Percentiles rank a stretch among this genome's conserved stretches.
Conservation (phyloP, 305 asterid genomes). For the Solanum aculeatissimum region DNA sequence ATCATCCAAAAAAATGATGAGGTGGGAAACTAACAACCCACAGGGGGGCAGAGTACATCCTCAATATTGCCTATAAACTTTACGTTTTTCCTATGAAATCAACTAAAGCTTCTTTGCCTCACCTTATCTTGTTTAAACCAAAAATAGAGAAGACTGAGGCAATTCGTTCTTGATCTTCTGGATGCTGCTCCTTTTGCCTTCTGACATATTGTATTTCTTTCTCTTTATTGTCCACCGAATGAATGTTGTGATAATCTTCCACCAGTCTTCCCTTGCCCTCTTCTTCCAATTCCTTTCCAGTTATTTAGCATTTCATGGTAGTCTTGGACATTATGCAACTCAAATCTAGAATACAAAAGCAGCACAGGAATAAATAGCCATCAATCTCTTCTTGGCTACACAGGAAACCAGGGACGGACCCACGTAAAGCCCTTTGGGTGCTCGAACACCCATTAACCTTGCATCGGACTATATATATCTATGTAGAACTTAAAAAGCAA, state of each 20-base stretch:
- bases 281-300: background rate
- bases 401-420: background rate
- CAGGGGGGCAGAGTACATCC: background rate
- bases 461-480: too few relatives aligned
- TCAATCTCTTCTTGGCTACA: background rate
- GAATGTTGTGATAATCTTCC: background rate
- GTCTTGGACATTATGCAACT: background rate
- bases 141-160: background rate
- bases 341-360: background rate
- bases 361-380: background rate
- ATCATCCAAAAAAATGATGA: background rate
- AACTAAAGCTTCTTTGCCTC: background rate
- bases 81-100: background rate
- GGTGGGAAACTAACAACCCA: background rate
- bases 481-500: too few relatives aligned
- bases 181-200: background rate
- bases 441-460: too few relatives aligned
- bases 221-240: background rate
- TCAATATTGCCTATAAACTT: background rate
- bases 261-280: background rate
- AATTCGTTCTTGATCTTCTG: background rate
- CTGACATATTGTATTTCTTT: background rate
- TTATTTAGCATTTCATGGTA: background rate
- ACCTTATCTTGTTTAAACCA: background rate
- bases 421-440: too few relatives aligned